Evolutionary conservation across 345 rosid species (phyloP), one percentile per base, ranked within the genome.

Genomic region (Hibiscus syriacus): DNA sequence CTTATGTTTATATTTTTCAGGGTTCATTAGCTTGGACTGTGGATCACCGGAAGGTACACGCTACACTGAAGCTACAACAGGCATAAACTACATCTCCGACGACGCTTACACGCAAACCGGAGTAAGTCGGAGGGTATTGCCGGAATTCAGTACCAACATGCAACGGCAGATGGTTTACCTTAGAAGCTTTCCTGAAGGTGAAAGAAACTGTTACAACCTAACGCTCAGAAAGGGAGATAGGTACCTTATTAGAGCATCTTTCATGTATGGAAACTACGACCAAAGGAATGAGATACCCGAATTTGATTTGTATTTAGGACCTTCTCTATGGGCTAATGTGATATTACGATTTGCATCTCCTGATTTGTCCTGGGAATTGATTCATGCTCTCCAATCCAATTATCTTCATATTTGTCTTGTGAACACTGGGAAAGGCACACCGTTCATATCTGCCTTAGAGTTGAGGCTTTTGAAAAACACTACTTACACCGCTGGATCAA

Each of bases 201-300:
- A 23, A 39, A 30, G 77, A 57, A 82, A 82, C 54, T 82, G 83
- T 54, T 82, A 73, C 68, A 74, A 22, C 9, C 46, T 75, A 0
- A 58, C 57, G 58, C 77, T 72, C 0, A 76, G 65, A 39, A 73
- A 38, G 58, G 80, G 72, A 2, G 41, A 49, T 32, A 77, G 64
- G 27, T 86, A 86, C 64, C 30, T 86, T 67, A 73, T 89, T 54
- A 75, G 92, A 70, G 76, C 86, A 0, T 62, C 64, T 13, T 86
- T 82, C 70, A 54, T 76, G 76, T 81, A 88, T 7, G 90, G 87
- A 23, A 79, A 86, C 68, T 89, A 87, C 8, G 87, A 89, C 46
- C 69, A 26, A 9, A 16, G 49, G 3, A 69, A 71, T 2, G 41
- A 34, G n/a, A 29, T 72, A 2, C 89, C 83, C 0, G 54, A 19